A percentile compares a stretch with the other conserved stretches of the same genome.
Evolutionary conservation across 495 filamentous ascomycete species (phyloP).

Genomic region (Polyplosphaeria fusca): DNA sequence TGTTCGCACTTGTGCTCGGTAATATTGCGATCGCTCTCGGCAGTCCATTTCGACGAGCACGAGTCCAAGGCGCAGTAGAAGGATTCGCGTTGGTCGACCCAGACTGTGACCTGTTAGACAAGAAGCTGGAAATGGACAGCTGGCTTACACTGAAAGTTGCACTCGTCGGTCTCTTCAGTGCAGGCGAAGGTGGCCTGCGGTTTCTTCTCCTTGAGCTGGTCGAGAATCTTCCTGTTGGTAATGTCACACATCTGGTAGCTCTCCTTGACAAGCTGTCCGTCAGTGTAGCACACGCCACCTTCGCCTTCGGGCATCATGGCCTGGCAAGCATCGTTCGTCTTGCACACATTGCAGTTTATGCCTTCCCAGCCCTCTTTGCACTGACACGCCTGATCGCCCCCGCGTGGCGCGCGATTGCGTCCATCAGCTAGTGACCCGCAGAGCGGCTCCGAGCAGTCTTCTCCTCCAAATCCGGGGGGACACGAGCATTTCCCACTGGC

Average conservation of each 20-base stretch:
- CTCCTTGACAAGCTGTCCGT: constrained; percentile 84
- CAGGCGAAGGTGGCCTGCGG: constrained; percentile 95
- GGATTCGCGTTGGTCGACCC: constrained; percentile 89
- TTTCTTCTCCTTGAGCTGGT: constrained; percentile 74
- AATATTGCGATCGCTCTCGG: constrained; percentile 67
- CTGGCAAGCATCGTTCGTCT: constrained; percentile 74
- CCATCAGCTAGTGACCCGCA: constrained; percentile 87
- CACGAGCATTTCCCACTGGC: constrained; percentile 89
- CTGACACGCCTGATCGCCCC: constrained; percentile 61
- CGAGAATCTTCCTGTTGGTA: constrained; percentile 87
- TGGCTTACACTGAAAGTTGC: constrained; percentile 85
- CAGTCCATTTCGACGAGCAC: constrained; percentile 68
- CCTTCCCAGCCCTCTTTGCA: constrained; percentile 96
- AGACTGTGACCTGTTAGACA: constrained; percentile 66
- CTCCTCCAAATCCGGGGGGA: constrained; percentile 85
- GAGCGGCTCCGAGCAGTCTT: constrained; percentile 82
- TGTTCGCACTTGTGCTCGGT: constrained; percentile 82
- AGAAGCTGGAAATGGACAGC: too few relatives aligned
- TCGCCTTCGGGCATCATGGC: constrained; percentile 72
- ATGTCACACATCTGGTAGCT: constrained; percentile 99
- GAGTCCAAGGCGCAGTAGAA: constrained; percentile 90
- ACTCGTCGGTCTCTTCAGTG: constrained; percentile 65
- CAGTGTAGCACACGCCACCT: constrained; percentile 87
- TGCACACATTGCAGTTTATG: constrained; percentile 98
- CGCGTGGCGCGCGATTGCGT: constrained; percentile 65